Percentiles rank a stretch among this genome's conserved stretches.
phyloP scores from a whole-genome alignment of 1,139 yeast genomes.

The Starmera stellimalicola region DNA sequence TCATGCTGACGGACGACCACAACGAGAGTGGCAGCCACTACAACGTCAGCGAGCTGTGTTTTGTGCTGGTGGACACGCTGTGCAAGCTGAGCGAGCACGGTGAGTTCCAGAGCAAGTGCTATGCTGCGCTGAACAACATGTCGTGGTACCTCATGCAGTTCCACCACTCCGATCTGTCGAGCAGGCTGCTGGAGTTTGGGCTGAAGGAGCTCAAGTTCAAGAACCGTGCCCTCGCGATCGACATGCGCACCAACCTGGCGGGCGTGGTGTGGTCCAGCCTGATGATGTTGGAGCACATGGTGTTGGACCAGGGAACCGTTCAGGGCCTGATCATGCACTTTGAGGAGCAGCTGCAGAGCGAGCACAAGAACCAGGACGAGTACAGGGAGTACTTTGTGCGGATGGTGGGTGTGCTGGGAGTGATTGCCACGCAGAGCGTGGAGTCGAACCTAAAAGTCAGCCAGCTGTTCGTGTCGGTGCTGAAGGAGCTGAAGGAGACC shows the following conservation, averaged over 20 bases:
- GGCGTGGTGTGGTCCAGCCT: slow-evolving; percentile 57
- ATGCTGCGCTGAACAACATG: slow-evolving; percentile 63
- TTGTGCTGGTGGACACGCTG: slow-evolving; percentile 28
- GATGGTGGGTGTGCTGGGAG: slow-evolving; percentile 43
- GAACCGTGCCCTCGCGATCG: slow-evolving; percentile 19
- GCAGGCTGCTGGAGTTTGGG: slow-evolving; percentile 32
- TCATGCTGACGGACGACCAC: slow-evolving; percentile 24
- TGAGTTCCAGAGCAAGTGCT: slow-evolving; percentile 41
- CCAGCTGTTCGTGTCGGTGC: slow-evolving; percentile 32
- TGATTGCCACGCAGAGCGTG: slow-evolving; percentile 39
- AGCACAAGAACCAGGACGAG: slow-evolving; percentile 7
- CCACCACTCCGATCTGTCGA: slow-evolving; percentile 9
- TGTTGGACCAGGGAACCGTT: slow-evolving; percentile 15
- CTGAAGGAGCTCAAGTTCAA: slow-evolving; percentile 17
- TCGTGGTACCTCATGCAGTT: slow-evolving; percentile 40
- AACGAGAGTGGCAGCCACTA: too few species aligned
- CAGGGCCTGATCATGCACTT: slow-evolving; percentile 18
- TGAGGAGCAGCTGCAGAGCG: slow-evolving; percentile 2
- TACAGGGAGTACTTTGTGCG: slow-evolving; percentile 14
- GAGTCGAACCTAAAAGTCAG: slow-evolving; percentile 38
- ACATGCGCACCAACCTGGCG: slow-evolving; percentile 34
- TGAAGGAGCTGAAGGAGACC: slow-evolving; percentile 18
- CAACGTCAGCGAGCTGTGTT: slow-evolving; percentile 24
- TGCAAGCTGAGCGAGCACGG: slow-evolving; percentile 7
- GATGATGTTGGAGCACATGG: slow-evolving; percentile 31